phyloP scores from a whole-genome alignment of 2,329 filamentous ascomycete genomes.

The Teratosphaeria zuluensis region DNA sequence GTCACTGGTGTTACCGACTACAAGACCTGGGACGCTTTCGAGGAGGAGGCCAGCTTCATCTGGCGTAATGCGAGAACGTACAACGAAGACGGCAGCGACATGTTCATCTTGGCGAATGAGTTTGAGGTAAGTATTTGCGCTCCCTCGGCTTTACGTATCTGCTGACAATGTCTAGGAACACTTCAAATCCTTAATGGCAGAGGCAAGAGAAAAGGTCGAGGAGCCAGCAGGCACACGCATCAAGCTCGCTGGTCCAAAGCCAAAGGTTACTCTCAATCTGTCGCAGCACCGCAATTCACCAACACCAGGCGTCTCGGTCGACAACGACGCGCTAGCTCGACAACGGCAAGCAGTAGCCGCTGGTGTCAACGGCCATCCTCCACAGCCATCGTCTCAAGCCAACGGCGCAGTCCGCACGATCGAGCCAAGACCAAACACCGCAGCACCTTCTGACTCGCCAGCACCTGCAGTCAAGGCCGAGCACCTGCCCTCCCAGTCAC shows the following conservation, averaged over 20 bases:
- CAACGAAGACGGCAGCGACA: constrained; percentile 85
- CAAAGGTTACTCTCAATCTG: constrained; percentile 31
- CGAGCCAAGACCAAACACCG: constrained; percentile 29
- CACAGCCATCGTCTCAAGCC: constrained; percentile 14
- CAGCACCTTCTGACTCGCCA: constrained; percentile 23
- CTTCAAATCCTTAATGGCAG: constrained; percentile 58
- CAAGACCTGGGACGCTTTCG: constrained; percentile 73
- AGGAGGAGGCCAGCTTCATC: constrained; percentile 67
- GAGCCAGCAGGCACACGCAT: constrained; percentile 66
- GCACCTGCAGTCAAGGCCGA: constrained; percentile 32
- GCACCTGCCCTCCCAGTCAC: constrained; percentile 30
- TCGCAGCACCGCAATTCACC: constrained; percentile 25
- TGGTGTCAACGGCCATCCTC: constrained; percentile 35
- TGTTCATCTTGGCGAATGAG: constrained; percentile 65
- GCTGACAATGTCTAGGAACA: constrained; percentile 43
- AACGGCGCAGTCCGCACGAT: constrained; percentile 22
- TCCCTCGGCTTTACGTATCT: not conserved
- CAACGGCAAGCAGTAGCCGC: constrained; percentile 43
- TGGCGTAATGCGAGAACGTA: constrained; percentile 85
- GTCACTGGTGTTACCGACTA: constrained; percentile 56
- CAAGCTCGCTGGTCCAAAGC: constrained; percentile 51
- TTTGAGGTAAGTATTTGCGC: constrained; percentile 53
- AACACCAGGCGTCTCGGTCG: constrained; percentile 41
- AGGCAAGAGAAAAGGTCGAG: constrained; percentile 61
- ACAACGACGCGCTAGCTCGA: constrained; percentile 44